Percentiles rank a stretch among this genome's conserved stretches.
Evolutionary conservation across 2,329 filamentous ascomycete genomes (phyloP).

Genomic region (Shiraia sp.): DNA sequence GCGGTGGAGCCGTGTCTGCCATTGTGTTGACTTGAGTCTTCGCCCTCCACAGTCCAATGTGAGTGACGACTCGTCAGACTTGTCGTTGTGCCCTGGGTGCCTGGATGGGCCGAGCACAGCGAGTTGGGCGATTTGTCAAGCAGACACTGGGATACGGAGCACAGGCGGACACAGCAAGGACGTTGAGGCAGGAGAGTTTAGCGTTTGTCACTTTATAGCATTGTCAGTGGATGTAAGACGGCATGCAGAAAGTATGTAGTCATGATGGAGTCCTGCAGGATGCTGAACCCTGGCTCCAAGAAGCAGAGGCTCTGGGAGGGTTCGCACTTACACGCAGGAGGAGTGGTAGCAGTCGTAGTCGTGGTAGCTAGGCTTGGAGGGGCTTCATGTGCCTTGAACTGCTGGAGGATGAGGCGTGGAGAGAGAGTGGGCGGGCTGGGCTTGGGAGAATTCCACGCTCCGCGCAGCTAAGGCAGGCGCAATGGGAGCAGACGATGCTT

Average conservation of each 20-base stretch:
- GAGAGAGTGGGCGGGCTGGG: no score
- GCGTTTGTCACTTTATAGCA: slow-evolving; percentile 2
- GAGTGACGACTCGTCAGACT: no score
- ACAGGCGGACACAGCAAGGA: no score
- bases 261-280: slow-evolving; percentile 15
- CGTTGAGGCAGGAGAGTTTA: no score
- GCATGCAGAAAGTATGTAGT: slow-evolving; percentile 16
- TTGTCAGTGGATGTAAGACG: slow-evolving; percentile 16
- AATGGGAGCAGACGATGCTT: slow-evolving; percentile 12
- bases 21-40: slow-evolving; percentile 35
- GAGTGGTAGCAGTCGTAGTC: slow-evolving; percentile 8
- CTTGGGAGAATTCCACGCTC: not conserved
- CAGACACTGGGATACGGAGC: no score
- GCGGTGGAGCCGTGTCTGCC: slow-evolving; percentile 26
- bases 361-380: not conserved
- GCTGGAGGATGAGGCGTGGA: no score
- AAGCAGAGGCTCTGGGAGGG: slow-evolving; percentile 12
- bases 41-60: no score
- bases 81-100: no score
- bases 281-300: slow-evolving; percentile 21
- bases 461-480: slow-evolving; percentile 11
- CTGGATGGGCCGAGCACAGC: no score
- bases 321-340: slow-evolving; percentile 23
- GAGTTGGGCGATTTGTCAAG: no score
- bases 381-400: not conserved